Evolutionary conservation across 441 rosid species (phyloP).

Genomic region (Eugenia klotzschiana): DNA sequence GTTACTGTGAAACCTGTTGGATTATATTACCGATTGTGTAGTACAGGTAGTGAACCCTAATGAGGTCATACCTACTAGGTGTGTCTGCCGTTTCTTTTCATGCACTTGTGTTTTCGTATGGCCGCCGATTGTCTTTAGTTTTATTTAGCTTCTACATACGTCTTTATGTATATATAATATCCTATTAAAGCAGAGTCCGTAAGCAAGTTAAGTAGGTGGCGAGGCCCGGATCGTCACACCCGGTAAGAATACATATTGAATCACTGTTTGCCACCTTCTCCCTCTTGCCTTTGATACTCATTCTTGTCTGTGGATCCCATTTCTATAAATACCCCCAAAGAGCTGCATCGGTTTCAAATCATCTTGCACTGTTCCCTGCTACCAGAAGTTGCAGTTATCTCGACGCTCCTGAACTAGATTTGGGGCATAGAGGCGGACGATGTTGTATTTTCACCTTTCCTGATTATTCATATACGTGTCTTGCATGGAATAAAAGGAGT

Average conservation of each 20-base stretch:
- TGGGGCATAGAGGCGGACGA: neutral
- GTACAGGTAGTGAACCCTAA: no score
- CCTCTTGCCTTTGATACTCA: neutral
- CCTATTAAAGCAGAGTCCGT: no score
- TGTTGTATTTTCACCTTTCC: neutral
- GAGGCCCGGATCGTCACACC: neutral
- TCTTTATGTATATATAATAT: no score
- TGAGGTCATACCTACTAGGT: no score
- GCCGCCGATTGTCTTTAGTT: no score
- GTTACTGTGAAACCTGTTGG: no score
- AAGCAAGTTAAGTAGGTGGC: no score
- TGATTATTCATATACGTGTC: neutral
- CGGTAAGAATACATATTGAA: neutral
- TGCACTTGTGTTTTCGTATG: no score
- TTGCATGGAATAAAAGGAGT: neutral
- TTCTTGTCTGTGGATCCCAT: neutral
- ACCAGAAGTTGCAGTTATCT: neutral
- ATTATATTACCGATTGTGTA: no score
- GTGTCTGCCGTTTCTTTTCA: no score
- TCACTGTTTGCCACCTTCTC: constrained; percentile 8
- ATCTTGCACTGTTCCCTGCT: neutral
- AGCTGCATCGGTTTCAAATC: neutral
- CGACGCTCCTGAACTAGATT: neutral
- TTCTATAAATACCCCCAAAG: neutral
- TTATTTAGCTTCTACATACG: no score